phyloP scores from a whole-genome alignment of 73 alveolate species.

The Paramecium biaurelia region DNA sequence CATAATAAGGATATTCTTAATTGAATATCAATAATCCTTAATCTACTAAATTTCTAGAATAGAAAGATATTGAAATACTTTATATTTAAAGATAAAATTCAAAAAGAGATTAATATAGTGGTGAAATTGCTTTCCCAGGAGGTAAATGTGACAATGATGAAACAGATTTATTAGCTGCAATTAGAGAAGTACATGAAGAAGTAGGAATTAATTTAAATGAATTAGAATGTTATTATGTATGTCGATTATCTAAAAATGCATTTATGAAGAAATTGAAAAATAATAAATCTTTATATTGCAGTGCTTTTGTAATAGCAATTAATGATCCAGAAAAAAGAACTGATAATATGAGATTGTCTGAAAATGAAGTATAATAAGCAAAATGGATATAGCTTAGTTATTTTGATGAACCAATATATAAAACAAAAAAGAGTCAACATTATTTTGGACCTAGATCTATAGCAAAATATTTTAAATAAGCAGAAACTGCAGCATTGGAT shows the following conservation, averaged over 20 bases:
- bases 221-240: conserved; percentile 2
- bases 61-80: not conserved
- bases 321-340: not conserved
- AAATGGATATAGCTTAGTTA: not conserved
- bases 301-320: not conserved
- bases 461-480: not conserved
- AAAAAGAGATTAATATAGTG: conserved; percentile 36
- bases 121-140: conserved; percentile 62
- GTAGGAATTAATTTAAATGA: conserved; percentile 30
- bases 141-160: conserved; percentile 57
- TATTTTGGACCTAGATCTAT: not conserved
- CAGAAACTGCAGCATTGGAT: not conserved
- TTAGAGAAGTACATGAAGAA: conserved; percentile 62
- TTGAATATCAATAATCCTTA: not conserved
- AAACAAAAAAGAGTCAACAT: not conserved
- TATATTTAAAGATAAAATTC: conserved; percentile 22
- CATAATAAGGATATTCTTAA: not conserved
- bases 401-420: not conserved
- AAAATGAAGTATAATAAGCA: not conserved
- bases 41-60: not conserved
- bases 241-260: not conserved
- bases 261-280: not conserved
- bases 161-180: conserved; percentile 49
- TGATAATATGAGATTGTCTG: not conserved
- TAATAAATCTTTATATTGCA: not conserved